Base-by-base conservation (phyloP, 129 eudicot genomes). In the Rutidosis leptorrhynchoides region DNA sequence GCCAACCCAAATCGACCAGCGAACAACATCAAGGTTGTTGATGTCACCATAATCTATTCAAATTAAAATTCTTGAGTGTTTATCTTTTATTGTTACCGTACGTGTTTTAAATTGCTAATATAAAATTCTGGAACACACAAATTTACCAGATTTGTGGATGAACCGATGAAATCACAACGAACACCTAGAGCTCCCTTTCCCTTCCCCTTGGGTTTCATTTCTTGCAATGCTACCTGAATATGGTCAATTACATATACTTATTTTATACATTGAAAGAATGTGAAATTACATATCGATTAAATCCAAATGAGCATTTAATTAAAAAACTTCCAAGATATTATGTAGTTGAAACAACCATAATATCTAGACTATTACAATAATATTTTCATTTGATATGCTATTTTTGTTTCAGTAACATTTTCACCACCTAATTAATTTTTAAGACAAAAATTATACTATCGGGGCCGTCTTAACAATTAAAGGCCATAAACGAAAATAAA, bases 1-100 rank as follows among this genome's bases (percentile, higher is more conserved):
- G 99, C 99, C 73, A 93, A 67, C 23, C 99, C 98, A 29, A 93
- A 93, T 42, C 98, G 82, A 21, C 98, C 99, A 6, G 99, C 99
- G 33, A 93, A 93, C 69, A 93, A 81, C 96, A 93, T 93, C 80
- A 93, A 62, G 58, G 82, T 89, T 23, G 99, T 93, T 49, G 99
- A 73, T 17, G 96, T 81, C 61, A 93, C 90, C 99, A 93, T 93
- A 53, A 93, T 93, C 99, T 93, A 79, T 63, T 21, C n/a, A 53
- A 6, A 15, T 69, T 23, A 24, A 62, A 42, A 21, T 4, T 8
- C 14, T 24, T 58, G 6, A 12, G 1, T 5, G 29, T 2, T 28
- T 17, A 9, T 32, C n/a, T 28, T n/a, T 3, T 26, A 28, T 11
- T 10, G 6, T 3, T n/a, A 28, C 12, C 23, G 16, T 6, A 49